Conservation (phyloP, 192 early-diverging fungal genomes). For the Phlyctochytrium planicorne region DNA sequence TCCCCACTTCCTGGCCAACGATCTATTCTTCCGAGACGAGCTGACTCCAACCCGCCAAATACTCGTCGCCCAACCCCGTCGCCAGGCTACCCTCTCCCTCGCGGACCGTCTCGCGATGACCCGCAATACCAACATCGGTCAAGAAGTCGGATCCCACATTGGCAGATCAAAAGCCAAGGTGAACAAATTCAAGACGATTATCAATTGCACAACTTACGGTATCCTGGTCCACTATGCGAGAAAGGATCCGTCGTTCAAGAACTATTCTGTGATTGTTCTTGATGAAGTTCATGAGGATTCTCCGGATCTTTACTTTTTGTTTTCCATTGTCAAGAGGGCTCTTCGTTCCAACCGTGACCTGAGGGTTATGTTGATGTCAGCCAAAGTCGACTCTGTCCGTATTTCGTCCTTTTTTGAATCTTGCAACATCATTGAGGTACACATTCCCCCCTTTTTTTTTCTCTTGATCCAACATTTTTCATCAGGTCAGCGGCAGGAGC, state of each 20-base stretch:
- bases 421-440: conserved; percentile 16
- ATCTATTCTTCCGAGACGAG: conserved; percentile 15
- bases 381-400: conserved; percentile 14
- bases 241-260: conserved; percentile 12
- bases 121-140: conserved; percentile 16
- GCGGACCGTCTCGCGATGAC: conserved; percentile 19
- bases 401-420: conserved; percentile 18
- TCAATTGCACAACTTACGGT: conserved; percentile 33
- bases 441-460: not conserved
- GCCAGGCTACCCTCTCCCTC: conserved; percentile 31
- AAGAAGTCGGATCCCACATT: conserved; percentile 30
- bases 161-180: conserved; percentile 13
- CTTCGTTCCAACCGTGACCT: conserved; percentile 13
- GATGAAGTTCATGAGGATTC: conserved; percentile 34
- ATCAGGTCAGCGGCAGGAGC: conserved; percentile 9
- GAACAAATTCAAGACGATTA: conserved; percentile 22
- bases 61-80: conserved; percentile 37
- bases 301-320: conserved; percentile 24
- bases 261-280: conserved; percentile 24
- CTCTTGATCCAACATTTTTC: not conserved
- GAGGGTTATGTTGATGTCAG: conserved; percentile 32
- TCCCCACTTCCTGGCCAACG: conserved; percentile 30
- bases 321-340: conserved; percentile 25
- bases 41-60: conserved; percentile 17
- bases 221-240: conserved; percentile 27